These are phyloP conservation scores for Nevesoporus exiguus DNA, from an alignment of 768 basidiomycete genomes.

Conservation along the genomic window DNA sequence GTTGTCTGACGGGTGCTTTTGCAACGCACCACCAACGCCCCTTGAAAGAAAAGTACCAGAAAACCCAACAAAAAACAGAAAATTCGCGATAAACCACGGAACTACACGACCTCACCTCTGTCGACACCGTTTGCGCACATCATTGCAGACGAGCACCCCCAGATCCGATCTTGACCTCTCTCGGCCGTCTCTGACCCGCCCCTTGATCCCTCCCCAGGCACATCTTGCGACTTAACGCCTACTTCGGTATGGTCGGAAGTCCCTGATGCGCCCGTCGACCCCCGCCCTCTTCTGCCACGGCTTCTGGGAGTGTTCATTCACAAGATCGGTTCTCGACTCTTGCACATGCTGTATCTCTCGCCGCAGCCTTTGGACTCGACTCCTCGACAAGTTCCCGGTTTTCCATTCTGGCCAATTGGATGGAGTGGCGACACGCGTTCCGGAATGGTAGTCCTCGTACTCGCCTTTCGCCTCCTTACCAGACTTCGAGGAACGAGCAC, in stretches of 20 bases:
- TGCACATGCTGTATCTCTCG: neutral
- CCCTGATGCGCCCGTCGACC: constrained; percentile 4
- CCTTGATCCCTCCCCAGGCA: neutral
- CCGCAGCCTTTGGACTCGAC: neutral
- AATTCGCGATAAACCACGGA: neutral
- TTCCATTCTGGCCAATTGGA: neutral
- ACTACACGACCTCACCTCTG: neutral
- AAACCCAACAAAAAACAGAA: neutral
- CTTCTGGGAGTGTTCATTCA: neutral
- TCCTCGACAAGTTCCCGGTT: neutral
- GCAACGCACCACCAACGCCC: neutral
- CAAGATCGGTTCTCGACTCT: neutral
- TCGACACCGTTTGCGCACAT: neutral
- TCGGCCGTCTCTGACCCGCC: neutral
- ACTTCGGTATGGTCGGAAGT: constrained; percentile 8
- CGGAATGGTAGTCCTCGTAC: neutral
- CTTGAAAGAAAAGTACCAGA: neutral
- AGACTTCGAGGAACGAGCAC: neutral
- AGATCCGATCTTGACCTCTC: neutral
- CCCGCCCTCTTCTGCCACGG: neutral
- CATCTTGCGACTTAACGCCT: constrained; percentile 4
- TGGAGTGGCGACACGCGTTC: neutral
- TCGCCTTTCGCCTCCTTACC: neutral
- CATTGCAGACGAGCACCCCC: neutral
- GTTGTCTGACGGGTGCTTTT: neutral